Evolutionary conservation across 1,139 yeast species (phyloP).

Genomic region (Zygoascus hellenicus): DNA sequence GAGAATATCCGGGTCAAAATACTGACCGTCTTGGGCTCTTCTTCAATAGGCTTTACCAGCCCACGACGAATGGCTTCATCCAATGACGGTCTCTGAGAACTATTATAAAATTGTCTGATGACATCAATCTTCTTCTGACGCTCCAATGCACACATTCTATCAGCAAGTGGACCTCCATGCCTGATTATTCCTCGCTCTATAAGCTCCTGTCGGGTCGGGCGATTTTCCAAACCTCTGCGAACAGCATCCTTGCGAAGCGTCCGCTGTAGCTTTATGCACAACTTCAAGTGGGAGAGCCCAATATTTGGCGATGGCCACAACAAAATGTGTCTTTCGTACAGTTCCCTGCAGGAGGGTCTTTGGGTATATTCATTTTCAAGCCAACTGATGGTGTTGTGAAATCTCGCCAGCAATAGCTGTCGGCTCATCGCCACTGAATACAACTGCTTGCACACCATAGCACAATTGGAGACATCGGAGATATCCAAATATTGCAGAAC

Average conservation of each 20-base stretch:
- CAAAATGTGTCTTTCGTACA: constrained; percentile 26
- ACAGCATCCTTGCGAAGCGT: constrained; percentile 25
- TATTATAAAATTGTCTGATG: constrained; percentile 21
- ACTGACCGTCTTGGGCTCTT: constrained; percentile 20
- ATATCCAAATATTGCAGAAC: constrained; percentile 25
- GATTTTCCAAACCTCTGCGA: constrained; percentile 20
- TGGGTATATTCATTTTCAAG: constrained; percentile 18
- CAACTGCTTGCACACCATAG: constrained; percentile 21
- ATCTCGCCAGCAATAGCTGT: constrained; percentile 20
- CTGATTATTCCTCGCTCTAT: constrained; percentile 22
- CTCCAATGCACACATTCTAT: constrained; percentile 21
- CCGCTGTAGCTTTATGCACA: constrained; percentile 23
- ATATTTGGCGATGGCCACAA: constrained; percentile 23
- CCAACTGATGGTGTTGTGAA: constrained; percentile 20
- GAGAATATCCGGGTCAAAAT: constrained; percentile 26
- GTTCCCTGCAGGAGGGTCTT: constrained; percentile 25
- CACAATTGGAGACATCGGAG: constrained; percentile 24
- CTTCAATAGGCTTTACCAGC: constrained; percentile 14
- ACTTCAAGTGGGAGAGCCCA: constrained; percentile 21
- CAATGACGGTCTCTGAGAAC: constrained; percentile 21
- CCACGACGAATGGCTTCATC: constrained; percentile 24
- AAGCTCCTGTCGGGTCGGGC: constrained; percentile 25
- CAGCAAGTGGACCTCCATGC: constrained; percentile 23
- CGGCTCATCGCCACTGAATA: constrained; percentile 25
- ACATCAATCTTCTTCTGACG: constrained; percentile 22